phyloP scores from a whole-genome alignment of 1,284 basidiomycete genomes.

The Microbotryum saponariae region DNA sequence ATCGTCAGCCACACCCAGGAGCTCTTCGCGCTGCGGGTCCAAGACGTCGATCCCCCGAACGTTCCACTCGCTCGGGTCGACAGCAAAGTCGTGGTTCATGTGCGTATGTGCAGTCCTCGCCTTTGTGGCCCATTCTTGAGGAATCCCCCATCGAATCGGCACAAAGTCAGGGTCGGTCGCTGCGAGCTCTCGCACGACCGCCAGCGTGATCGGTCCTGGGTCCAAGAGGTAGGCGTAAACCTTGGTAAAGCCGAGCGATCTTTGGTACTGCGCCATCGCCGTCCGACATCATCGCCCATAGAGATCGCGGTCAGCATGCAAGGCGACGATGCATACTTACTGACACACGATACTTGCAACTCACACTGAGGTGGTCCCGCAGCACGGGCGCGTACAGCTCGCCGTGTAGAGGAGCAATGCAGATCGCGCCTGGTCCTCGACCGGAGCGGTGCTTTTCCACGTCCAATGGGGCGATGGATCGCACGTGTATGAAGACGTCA shows the following conservation, averaged over 20 bases:
- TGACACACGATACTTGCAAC: neutral
- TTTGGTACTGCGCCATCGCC: conserved; percentile 2
- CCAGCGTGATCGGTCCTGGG: conserved; percentile 10
- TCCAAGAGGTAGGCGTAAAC: conserved; percentile 14
- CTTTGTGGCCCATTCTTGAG: conserved; percentile 1
- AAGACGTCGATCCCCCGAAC: conserved; percentile 1
- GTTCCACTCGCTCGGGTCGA: conserved; percentile 6
- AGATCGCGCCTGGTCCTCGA: conserved; percentile 3
- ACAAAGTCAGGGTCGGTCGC: neutral
- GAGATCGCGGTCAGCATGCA: too few species aligned
- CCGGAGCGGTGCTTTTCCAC: conserved; percentile 3
- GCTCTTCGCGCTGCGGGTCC: too few species aligned
- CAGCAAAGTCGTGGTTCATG: neutral
- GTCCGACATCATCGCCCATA: neutral
- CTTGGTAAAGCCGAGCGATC: conserved; percentile 8
- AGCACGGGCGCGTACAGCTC: conserved; percentile 8
- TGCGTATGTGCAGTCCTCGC: neutral
- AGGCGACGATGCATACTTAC: neutral
- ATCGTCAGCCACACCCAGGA: too few species aligned
- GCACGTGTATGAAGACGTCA: neutral
- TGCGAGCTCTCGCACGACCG: conserved; percentile 6
- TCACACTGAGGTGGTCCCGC: conserved; percentile 4
- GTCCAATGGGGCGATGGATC: neutral
- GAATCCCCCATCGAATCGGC: conserved; percentile 7
- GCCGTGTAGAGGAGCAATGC: conserved; percentile 5